Evolutionary conservation across 345 rosid species (phyloP).

Genomic region (Microcos paniculata): DNA sequence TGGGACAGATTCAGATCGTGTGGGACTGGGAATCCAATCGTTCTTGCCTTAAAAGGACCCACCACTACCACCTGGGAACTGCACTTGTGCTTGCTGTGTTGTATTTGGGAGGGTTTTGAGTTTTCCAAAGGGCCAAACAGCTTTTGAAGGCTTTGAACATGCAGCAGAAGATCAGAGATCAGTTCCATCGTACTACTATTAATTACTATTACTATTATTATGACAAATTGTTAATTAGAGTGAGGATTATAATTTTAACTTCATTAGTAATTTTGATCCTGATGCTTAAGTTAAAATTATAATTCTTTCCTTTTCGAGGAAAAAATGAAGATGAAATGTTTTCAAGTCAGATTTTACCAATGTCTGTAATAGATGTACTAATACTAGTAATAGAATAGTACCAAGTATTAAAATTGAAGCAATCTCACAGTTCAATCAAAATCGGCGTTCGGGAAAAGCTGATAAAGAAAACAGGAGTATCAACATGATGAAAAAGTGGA

Average conservation of each 20-base stretch:
- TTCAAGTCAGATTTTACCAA: neutral
- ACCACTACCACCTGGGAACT: neutral
- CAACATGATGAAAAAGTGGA: neutral
- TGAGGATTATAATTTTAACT: slow-evolving; percentile 18
- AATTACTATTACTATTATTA: no score
- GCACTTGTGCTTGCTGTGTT: neutral
- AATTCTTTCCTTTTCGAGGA: slow-evolving; percentile 2
- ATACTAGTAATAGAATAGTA: neutral
- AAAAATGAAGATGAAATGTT: neutral
- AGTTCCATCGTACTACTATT: neutral
- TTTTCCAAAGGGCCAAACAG: neutral
- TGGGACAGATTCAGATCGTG: slow-evolving; percentile 11
- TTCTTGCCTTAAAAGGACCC: slow-evolving; percentile 31
- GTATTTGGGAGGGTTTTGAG: neutral
- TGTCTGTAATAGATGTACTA: neutral
- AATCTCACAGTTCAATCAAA: neutral
- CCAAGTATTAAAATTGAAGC: neutral
- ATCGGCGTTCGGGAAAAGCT: neutral
- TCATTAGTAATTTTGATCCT: neutral
- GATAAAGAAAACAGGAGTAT: neutral
- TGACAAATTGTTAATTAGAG: neutral
- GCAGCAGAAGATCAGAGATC: neutral
- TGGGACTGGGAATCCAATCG: slow-evolving; percentile 10
- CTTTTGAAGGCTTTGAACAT: neutral
- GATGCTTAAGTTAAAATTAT: slow-evolving; percentile 13